These are phyloP conservation scores for Xerocomus brunneocitrinus DNA, from an alignment of 768 basidiomycete genomes.

Conservation along the genomic window DNA sequence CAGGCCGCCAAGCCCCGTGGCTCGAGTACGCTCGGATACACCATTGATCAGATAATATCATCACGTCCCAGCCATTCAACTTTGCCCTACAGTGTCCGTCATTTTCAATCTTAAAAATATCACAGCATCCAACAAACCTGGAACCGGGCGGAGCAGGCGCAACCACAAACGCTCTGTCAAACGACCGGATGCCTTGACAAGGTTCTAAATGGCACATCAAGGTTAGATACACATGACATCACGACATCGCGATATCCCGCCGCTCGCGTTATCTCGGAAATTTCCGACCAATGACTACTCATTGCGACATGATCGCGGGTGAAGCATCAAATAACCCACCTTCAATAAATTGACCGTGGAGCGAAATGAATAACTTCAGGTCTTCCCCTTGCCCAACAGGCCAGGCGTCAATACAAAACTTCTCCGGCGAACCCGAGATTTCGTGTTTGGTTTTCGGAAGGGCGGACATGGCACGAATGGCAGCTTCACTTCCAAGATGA, in stretches of 20 bases:
- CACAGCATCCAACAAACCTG: slow-evolving; percentile 49
- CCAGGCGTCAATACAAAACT: slow-evolving; percentile 86
- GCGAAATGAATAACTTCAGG: slow-evolving; percentile 56
- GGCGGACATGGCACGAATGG: slow-evolving; percentile 51
- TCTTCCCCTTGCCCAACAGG: slow-evolving; percentile 60
- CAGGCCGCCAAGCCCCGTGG: slow-evolving; percentile 72
- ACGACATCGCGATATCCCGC: slow-evolving; percentile 3
- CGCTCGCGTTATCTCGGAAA: slow-evolving; percentile 8
- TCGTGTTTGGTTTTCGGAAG: slow-evolving; percentile 84
- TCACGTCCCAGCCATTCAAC: slow-evolving; percentile 81
- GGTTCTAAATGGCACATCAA: slow-evolving; percentile 43
- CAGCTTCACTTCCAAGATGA: slow-evolving; percentile 65
- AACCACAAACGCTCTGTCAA: slow-evolving; percentile 89
- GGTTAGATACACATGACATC: slow-evolving; percentile 21
- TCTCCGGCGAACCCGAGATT: slow-evolving; percentile 68
- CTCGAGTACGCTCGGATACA: slow-evolving; percentile 81
- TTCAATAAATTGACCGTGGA: slow-evolving; percentile 92
- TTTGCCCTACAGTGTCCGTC: slow-evolving; percentile 53
- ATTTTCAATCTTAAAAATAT: slow-evolving; percentile 1
- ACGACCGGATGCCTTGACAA: slow-evolving; percentile 78
- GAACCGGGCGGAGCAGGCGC: slow-evolving; percentile 78
- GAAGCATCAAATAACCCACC: slow-evolving; percentile 45
- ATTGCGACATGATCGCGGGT: slow-evolving; percentile 9
- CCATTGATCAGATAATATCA: slow-evolving; percentile 85
- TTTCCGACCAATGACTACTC: slow-evolving; percentile 7